phyloP scores from a whole-genome alignment of 2,329 filamentous ascomycete species.

The Fusarium proliferatum region DNA sequence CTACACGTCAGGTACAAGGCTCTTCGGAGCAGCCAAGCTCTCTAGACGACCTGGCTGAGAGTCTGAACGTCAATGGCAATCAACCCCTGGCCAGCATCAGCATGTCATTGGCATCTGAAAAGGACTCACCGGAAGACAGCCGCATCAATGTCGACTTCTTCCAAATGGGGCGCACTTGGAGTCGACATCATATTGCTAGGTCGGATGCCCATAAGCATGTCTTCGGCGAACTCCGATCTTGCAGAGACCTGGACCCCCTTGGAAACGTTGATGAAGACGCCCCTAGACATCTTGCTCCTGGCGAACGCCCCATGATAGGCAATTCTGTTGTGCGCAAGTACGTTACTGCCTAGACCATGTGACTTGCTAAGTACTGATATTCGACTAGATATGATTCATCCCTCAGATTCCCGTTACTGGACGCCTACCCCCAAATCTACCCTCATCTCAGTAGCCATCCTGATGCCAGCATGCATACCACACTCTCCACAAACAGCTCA shows the following conservation, averaged over 20 bases:
- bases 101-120: constrained; percentile 65
- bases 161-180: constrained; percentile 40
- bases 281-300: not conserved
- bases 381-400: constrained; percentile 57
- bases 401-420: constrained; percentile 79
- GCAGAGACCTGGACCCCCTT: constrained; percentile 34
- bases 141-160: constrained; percentile 50
- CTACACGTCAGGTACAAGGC: constrained; percentile 72
- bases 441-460: constrained; percentile 52
- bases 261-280: constrained; percentile 6
- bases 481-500: constrained; percentile 78
- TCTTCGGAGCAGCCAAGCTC: constrained; percentile 56
- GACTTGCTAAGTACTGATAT: not conserved
- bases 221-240: constrained; percentile 46
- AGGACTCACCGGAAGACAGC: constrained; percentile 45
- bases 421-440: constrained; percentile 87
- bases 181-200: constrained; percentile 15
- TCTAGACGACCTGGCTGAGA: constrained; percentile 71
- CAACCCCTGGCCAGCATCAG: constrained; percentile 81
- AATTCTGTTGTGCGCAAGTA: constrained; percentile 46
- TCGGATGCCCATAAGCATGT: constrained; percentile 37
- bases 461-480: constrained; percentile 59
- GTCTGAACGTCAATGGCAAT: constrained; percentile 79
- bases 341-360: not conserved
- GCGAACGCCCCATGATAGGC: constrained; percentile 41